These are phyloP conservation scores for Magnolia sinica DNA, from an alignment of 164 flowering plant species.

Conservation along the genomic window DNA sequence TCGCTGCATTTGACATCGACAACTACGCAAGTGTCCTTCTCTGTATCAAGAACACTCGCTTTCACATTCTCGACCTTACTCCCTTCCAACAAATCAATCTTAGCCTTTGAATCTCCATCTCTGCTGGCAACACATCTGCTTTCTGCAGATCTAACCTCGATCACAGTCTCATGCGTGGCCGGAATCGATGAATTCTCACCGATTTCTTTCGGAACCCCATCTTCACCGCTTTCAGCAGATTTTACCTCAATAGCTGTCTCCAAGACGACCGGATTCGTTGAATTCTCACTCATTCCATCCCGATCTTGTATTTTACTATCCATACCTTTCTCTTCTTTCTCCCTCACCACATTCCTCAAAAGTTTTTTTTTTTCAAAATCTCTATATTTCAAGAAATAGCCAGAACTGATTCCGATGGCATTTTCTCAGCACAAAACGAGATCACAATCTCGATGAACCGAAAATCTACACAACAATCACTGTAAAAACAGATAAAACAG, in stretches of 20 bases:
- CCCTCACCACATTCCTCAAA: not conserved
- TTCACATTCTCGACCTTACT: slow-evolving; percentile 27
- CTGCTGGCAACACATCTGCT: not conserved
- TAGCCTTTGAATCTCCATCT: not conserved
- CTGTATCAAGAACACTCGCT: slow-evolving; percentile 19
- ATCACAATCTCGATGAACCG: not conserved
- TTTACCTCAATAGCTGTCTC: slow-evolving; percentile 1
- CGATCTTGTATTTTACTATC: not conserved
- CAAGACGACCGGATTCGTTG: not conserved
- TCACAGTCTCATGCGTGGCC: slow-evolving; percentile 13
- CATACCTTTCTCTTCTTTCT: not conserved
- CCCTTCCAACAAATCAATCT: slow-evolving; percentile 8
- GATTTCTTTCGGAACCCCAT: not conserved
- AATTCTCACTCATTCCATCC: slow-evolving; percentile 3
- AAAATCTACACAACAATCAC: not conserved
- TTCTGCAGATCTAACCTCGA: slow-evolving; percentile 12
- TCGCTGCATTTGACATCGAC: slow-evolving; percentile 28
- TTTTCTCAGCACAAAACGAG: not conserved
- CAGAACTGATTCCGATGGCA: no score
- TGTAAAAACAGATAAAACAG: not conserved
- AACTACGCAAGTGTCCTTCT: slow-evolving; percentile 3
- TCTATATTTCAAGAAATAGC: no score
- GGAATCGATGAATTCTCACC: slow-evolving; percentile 4
- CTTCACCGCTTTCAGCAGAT: not conserved
- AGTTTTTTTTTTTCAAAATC: not conserved